Evolutionary conservation across 805 yeast species (phyloP).

Genomic region (Candida germanica): DNA sequence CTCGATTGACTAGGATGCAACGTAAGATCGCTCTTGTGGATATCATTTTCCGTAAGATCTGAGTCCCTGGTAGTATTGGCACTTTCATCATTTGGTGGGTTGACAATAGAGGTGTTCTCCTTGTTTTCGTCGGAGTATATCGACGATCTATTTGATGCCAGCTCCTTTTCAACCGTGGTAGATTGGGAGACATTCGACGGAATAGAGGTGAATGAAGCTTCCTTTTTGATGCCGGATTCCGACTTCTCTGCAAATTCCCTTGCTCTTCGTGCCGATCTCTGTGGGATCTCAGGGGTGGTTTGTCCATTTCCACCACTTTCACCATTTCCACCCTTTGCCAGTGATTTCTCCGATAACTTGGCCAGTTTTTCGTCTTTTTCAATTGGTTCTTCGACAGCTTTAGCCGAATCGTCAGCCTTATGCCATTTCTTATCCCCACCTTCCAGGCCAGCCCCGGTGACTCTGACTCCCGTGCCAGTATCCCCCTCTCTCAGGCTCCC

Average conservation of each 20-base stretch:
- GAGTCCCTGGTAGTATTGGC: too few species aligned
- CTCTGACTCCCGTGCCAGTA: too few species aligned
- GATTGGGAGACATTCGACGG: neutral
- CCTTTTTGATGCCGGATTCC: too few species aligned
- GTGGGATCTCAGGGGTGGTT: constrained; percentile 22
- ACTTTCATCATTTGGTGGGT: neutral
- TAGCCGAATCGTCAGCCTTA: neutral
- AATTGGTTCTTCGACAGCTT: too few species aligned
- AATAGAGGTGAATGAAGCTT: neutral
- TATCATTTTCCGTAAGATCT: too few species aligned
- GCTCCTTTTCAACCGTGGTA: constrained; percentile 1
- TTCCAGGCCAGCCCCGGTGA: too few species aligned
- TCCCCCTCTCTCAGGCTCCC: neutral
- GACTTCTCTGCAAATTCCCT: too few species aligned
- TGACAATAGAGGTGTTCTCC: neutral
- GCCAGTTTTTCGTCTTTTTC: too few species aligned
- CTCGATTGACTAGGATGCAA: constrained; percentile 2
- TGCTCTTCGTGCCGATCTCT: constrained; percentile 24
- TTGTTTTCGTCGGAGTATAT: constrained; percentile 17
- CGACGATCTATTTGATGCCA: constrained; percentile 17
- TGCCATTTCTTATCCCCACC: neutral
- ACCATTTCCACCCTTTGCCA: too few species aligned
- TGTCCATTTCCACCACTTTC: too few species aligned
- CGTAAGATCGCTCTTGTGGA: neutral
- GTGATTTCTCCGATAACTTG: too few species aligned